Conservation (phyloP, 768 basidiomycete species). For the Cystofilobasidium bisporidii region DNA sequence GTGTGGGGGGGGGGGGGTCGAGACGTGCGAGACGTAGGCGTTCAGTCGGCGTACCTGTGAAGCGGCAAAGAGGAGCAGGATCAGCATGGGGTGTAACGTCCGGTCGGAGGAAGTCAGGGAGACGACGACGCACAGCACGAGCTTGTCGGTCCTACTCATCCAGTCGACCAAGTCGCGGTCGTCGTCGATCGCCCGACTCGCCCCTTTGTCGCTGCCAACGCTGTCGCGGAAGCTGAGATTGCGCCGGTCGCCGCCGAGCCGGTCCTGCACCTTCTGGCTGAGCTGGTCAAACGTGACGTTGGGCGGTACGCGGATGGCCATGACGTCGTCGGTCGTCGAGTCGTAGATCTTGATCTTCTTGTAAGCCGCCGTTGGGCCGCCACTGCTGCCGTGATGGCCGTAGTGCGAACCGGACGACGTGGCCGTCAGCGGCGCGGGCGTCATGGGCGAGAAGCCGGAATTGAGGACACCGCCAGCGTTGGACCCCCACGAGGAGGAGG, state of each 20-base stretch:
- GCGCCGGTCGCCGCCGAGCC: slow-evolving; percentile 64
- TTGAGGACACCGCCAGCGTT: slow-evolving; percentile 11
- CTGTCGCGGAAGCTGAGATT: slow-evolving; percentile 65
- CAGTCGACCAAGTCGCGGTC: slow-evolving; percentile 60
- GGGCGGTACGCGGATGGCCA: slow-evolving; percentile 94
- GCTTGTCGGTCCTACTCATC: slow-evolving; percentile 70
- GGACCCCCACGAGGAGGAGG: slow-evolving; percentile 24
- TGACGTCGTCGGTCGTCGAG: slow-evolving; percentile 81
- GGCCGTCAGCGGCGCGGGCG: slow-evolving; percentile 13
- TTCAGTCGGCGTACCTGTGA: slow-evolving; percentile 2
- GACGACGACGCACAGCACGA: slow-evolving; percentile 50
- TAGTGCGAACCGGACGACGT: background rate
- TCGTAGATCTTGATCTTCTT: slow-evolving; percentile 98
- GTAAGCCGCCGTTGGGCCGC: slow-evolving; percentile 22
- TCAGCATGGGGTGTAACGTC: background rate
- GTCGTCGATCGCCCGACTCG: slow-evolving; percentile 53
- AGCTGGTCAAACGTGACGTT: slow-evolving; percentile 74
- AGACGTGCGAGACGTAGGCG: background rate
- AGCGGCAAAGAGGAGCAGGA: background rate
- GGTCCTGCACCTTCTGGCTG: slow-evolving; percentile 80
- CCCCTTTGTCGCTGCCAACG: slow-evolving; percentile 30
- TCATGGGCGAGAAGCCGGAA: slow-evolving; percentile 14
- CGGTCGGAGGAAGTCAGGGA: background rate
- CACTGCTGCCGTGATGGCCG: background rate
- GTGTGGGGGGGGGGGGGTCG: no score